phyloP scores from a whole-genome alignment of 805 yeast genomes.

The Lachancea kluyveri region DNA sequence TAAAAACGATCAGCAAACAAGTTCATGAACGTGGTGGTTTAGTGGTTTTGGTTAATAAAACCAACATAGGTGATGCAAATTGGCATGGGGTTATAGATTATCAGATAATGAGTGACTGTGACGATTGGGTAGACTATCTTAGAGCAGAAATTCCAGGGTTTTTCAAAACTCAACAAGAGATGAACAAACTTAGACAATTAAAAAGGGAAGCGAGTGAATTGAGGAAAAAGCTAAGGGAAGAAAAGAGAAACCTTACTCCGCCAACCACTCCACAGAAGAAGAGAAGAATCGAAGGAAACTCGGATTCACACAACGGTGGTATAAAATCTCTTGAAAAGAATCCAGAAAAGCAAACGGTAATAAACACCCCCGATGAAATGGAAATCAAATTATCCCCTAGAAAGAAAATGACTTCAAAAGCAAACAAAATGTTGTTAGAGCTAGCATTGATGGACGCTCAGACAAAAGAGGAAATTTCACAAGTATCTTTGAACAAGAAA shows the following conservation, averaged over 20 bases:
- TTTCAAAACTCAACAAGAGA: constrained; percentile 47
- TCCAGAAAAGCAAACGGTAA: no score
- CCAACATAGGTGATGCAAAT: constrained; percentile 47
- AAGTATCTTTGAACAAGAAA: no score
- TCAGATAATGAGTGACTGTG: constrained; percentile 77
- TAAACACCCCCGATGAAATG: no score
- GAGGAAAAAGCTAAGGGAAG: constrained; percentile 21
- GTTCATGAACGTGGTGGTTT: constrained; percentile 77
- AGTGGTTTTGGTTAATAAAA: constrained; percentile 71
- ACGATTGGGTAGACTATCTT: constrained; percentile 61
- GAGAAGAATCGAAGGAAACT: no score
- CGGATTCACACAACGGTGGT: no score
- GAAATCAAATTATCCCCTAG: no score
- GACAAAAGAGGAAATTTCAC: no score
- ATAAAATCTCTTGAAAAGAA: no score
- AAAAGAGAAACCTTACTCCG: constrained; percentile 20
- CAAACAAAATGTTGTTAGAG: no score
- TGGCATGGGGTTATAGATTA: constrained; percentile 77
- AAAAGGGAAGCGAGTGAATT: constrained; percentile 29
- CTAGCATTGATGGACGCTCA: no score
- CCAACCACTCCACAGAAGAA: constrained; percentile 27
- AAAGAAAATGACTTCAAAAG: no score
- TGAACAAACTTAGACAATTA: constrained; percentile 25
- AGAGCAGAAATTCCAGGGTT: constrained; percentile 51
- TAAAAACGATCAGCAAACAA: constrained; percentile 56